Percentiles rank a stretch among this genome's conserved stretches.
phyloP scores from a whole-genome alignment of 176 grass and related monocot genomes.

The Aegilops bicornis region DNA sequence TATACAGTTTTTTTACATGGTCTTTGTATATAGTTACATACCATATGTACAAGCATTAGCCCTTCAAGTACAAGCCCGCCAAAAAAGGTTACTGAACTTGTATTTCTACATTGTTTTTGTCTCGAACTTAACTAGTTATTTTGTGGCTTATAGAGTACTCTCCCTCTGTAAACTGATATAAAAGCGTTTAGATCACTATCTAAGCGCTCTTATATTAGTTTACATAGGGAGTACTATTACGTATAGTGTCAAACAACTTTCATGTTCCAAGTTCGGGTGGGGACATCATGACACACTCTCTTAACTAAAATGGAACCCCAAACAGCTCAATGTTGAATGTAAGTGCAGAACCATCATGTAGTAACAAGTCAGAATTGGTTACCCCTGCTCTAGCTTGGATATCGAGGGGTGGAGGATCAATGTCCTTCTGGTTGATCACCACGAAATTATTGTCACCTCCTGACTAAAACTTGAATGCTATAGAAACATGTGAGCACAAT shows the following conservation, averaged over 20 bases:
- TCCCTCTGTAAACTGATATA: no score
- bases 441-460: slow-evolving; percentile 87
- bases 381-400: slow-evolving; percentile 88
- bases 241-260: neutral
- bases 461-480: slow-evolving; percentile 57
- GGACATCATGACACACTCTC: neutral
- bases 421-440: slow-evolving; percentile 93
- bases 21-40: neutral
- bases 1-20: no score
- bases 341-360: neutral
- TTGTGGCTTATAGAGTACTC: neutral
- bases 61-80: neutral
- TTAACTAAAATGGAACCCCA: neutral
- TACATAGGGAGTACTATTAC: neutral
- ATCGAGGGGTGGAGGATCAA: slow-evolving; percentile 91
- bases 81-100: neutral
- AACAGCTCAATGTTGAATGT: neutral
- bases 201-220: no score
- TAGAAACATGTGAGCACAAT: slow-evolving; percentile 9
- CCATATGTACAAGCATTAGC: neutral
- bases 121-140: neutral
- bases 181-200: no score
- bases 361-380: slow-evolving; percentile 17
- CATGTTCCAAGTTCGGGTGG: neutral
- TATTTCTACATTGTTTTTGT: neutral